Evolutionary conservation across 306 rosid genomes (phyloP), one percentile per base, ranked within the genome.

Genomic region (Sesbania bispinosa): DNA sequence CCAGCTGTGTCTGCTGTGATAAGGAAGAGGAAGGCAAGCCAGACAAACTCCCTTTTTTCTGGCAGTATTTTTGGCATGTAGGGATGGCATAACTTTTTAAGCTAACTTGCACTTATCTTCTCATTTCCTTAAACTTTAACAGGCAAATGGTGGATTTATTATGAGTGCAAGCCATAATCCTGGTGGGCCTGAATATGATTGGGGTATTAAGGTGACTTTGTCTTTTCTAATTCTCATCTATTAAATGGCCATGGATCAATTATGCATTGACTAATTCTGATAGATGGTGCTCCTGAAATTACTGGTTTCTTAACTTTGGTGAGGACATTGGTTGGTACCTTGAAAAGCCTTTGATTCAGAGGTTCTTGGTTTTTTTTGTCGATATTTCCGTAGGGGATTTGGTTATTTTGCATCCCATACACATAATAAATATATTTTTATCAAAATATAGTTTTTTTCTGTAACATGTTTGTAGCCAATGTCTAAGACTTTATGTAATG

Each of bases 91-190:
- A 27, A 19, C 47, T 4, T 52, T 76, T 81, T 47, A 38, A 55
- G 47, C 46, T 67, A 45, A 42, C 27, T 19, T 30, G 32, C 27
- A 55, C 57, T 21, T 20, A 45, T 45, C 26, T 75, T 30, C 45
- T 68, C 51, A 70, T 41, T 74, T 67, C 48, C 73, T 52, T 46
- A 24, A 50, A 58, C 33, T 71, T 82, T 41, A 58, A 58, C 70
- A 94, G 97, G 99, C 97, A 55, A 89, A 95, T 76, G 97, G 99
- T 70, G 99, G 99, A 80, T 92, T 95, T 81, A 85, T 95, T 71
- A 95, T 92, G 99, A 95, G 99, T 74, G 97, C 97, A 35, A 95
- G 97, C 84, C 99, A 95, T 72, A 92, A 95, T 82, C 99, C 97
- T 10, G 97, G 99, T 24, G 99, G 99, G 5, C 97, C 97, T 77